phyloP scores from a whole-genome alignment of 179 eudicot species.

The Beta macrorhiza region DNA sequence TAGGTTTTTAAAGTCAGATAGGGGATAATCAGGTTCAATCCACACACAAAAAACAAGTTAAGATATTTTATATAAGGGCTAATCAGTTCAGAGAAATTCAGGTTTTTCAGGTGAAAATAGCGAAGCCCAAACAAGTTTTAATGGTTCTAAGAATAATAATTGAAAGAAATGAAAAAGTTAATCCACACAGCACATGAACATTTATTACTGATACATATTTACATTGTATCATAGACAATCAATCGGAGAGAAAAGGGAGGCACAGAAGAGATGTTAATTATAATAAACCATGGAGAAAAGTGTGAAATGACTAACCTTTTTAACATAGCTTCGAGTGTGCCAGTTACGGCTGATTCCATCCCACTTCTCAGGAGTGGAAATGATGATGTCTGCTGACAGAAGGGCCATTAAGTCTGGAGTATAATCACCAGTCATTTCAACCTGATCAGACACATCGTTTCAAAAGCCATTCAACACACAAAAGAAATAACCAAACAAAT shows the following conservation, averaged over 20 bases:
- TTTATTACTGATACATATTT: neutral
- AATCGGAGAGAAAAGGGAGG: neutral
- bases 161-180: neutral
- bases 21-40: too few relatives aligned
- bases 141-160: neutral
- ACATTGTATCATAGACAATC: neutral
- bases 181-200: neutral
- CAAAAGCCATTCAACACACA: conserved; percentile 3
- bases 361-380: conserved; percentile 99
- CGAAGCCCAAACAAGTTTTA: neutral
- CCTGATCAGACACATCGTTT: conserved; percentile 49
- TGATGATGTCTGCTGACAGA: conserved; percentile 90
- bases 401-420: conserved; percentile 94
- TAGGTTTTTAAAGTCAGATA: neutral
- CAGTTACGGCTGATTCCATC: conserved; percentile 99
- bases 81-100: too few relatives aligned
- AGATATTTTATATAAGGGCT: too few relatives aligned
- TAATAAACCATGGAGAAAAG: neutral
- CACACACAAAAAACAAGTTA: too few relatives aligned
- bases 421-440: conserved; percentile 98
- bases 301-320: conserved; percentile 51
- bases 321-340: conserved; percentile 92
- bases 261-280: neutral
- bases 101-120: too few relatives aligned
- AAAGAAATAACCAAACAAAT: neutral